These are phyloP conservation scores for Saccharomycopsis hybrid DNA, from an alignment of 1,139 yeast genomes.

Conservation along the genomic window DNA sequence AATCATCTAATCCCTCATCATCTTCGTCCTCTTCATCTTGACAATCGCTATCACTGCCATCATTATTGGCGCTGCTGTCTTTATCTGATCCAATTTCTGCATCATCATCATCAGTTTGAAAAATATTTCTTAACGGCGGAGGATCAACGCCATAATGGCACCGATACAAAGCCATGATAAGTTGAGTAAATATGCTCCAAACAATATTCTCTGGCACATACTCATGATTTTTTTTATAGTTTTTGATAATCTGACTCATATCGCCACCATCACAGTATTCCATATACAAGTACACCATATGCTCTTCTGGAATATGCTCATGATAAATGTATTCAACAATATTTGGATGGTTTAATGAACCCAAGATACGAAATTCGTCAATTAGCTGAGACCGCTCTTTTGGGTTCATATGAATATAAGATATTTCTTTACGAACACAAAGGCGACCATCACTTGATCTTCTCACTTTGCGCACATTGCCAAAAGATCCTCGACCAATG, in stretches of 20 bases:
- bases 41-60: too few species aligned
- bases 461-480: slow-evolving; percentile 79
- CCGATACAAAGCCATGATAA: slow-evolving; percentile 74
- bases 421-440: slow-evolving; percentile 81
- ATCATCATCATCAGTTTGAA: too few species aligned
- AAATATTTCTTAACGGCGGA: slow-evolving; percentile 53
- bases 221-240: slow-evolving; percentile 57
- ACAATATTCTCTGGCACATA: slow-evolving; percentile 79
- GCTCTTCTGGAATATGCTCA: slow-evolving; percentile 68
- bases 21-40: background rate
- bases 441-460: slow-evolving; percentile 35
- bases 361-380: slow-evolving; percentile 80
- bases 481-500: slow-evolving; percentile 94
- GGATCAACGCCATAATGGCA: slow-evolving; percentile 89
- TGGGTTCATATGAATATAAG: slow-evolving; percentile 81
- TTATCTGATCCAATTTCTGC: too few species aligned
- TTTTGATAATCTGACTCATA: slow-evolving; percentile 64
- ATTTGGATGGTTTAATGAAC: slow-evolving; percentile 79
- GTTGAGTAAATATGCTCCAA: slow-evolving; percentile 88
- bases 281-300: slow-evolving; percentile 83
- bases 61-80: too few species aligned
- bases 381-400: slow-evolving; percentile 85
- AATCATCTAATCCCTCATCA: background rate
- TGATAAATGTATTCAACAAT: slow-evolving; percentile 88
- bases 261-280: slow-evolving; percentile 98